phyloP scores from a whole-genome alignment of 2,329 filamentous ascomycete species.

The Cladosporium phlei region DNA sequence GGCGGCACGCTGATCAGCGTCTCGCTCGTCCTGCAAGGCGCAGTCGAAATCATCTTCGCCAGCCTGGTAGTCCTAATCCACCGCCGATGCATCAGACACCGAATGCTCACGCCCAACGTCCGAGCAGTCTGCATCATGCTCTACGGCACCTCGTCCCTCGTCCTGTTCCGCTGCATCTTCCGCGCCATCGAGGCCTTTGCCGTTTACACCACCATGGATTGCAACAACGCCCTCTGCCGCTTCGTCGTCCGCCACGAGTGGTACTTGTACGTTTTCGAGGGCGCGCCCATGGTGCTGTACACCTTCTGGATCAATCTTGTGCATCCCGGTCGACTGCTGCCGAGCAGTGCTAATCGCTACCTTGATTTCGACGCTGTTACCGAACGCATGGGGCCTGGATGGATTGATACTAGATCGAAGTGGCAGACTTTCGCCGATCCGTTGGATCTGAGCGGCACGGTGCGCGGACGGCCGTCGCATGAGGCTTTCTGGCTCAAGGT shows the following conservation, averaged over 20 bases:
- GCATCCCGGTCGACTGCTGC: slow-evolving; percentile 47
- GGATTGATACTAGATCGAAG: slow-evolving; percentile 15
- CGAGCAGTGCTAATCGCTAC: slow-evolving; percentile 46
- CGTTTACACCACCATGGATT: slow-evolving; percentile 8
- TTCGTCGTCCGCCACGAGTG: slow-evolving; percentile 41
- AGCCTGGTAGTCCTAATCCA: slow-evolving; percentile 44
- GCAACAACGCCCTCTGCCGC: slow-evolving; percentile 32
- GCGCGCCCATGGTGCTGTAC: slow-evolving; percentile 47
- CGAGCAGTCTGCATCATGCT: slow-evolving; percentile 40
- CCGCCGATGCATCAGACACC: slow-evolving; percentile 33
- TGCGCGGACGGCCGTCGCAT: slow-evolving; percentile 6
- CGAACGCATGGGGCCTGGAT: slow-evolving; percentile 30
- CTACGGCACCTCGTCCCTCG: slow-evolving; percentile 44
- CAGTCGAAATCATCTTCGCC: slow-evolving; percentile 45
- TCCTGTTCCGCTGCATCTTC: slow-evolving; percentile 46
- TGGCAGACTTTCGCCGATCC: slow-evolving; percentile 14
- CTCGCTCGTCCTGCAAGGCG: slow-evolving; percentile 45
- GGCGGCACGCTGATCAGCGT: slow-evolving; percentile 36
- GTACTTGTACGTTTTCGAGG: slow-evolving; percentile 53
- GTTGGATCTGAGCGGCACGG: slow-evolving; percentile 10
- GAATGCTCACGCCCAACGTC: slow-evolving; percentile 41
- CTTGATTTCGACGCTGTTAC: slow-evolving; percentile 48
- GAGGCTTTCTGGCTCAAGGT: slow-evolving; percentile 15
- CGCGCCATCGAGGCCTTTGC: slow-evolving; percentile 47
- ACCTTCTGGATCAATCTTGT: slow-evolving; percentile 46